Base-by-base conservation (phyloP, 352 stramenopile species). In the Halophytophthora batemanensis region DNA sequence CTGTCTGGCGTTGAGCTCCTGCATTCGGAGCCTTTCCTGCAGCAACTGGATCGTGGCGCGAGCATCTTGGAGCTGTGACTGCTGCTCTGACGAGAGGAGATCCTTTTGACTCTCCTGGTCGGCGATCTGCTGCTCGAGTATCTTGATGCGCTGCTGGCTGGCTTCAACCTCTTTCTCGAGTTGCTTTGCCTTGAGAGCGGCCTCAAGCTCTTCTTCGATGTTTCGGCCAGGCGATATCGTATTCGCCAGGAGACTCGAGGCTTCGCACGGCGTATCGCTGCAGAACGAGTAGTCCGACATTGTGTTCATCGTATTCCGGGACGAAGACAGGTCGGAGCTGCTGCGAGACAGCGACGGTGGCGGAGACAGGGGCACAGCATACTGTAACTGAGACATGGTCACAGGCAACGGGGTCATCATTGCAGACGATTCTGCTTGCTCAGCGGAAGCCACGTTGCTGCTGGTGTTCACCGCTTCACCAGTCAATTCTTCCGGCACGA, bases 91-190 rank as follows among this genome's bases (percentile, higher is more conserved):
- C 6, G 82, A 86, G 14, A 90, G 60, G 18, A 74, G 58, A 2
- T 82, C 66, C 46, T 83, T 73, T 11, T 75, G 71, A 37, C 66
- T 76, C 37, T 83, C 74, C n/a, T 86, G 70, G 10, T 69, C 64
- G 1, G 63, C 56, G 36, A 92, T 86, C 51, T 71, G 64, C 0
- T 53, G 40, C 38, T 92, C 78, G 18, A 92, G 65, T 35, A 73
- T 54, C 21, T 69, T 38, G 33, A 92, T 87, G 29, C 80, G 77
- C 7, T 71, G 46, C 12, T 76, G 70, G 52, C 82, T 90, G 4
- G 65, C 63, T 37, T 83, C 66, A 5, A 90, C 82, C 29, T 92
- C 78, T n/a, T 76, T 75, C 53, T 92, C 82, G 2, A 88, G 64
- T 36, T 87, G 61, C 8, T 68, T 69, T 2, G 77, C 77, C 7